Evolutionary conservation across 2,329 filamentous ascomycete genomes (phyloP).

Genomic region (Cercospora brassicicola): DNA sequence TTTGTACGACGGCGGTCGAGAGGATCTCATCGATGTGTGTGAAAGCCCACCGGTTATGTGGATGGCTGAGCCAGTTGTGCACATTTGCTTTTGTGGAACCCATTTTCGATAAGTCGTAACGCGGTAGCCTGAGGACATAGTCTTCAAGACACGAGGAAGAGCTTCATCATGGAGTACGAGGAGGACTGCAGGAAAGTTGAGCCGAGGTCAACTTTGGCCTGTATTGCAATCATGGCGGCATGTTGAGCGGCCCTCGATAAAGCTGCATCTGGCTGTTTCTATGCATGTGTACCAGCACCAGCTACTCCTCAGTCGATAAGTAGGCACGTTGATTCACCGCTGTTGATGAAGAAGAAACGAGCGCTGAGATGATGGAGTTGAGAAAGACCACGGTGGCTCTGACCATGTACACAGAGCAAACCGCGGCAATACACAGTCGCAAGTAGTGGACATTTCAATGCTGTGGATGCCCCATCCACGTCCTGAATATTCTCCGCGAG

Average conservation of each 20-base stretch:
- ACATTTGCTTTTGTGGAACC: constrained; percentile 15
- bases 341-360: background rate
- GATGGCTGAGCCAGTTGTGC: constrained; percentile 28
- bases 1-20: constrained; percentile 19
- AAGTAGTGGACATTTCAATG: background rate
- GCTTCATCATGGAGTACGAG: background rate
- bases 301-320: background rate
- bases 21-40: constrained; percentile 30
- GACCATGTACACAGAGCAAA: background rate
- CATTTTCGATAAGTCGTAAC: background rate
- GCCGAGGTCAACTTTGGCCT: background rate
- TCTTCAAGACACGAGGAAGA: background rate
- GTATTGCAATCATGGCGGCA: background rate
- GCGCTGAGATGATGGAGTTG: background rate
- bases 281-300: background rate
- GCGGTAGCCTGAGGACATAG: too few species aligned
- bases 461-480: background rate
- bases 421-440: background rate
- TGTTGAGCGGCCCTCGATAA: background rate
- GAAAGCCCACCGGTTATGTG: constrained; percentile 28
- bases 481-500: background rate
- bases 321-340: background rate
- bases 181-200: background rate
- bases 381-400: background rate
- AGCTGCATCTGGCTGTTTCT: background rate